Percentiles rank a stretch among this genome's conserved stretches.
These are phyloP conservation scores for Paragyromitra xinjiangensis DNA, from an alignment of 495 filamentous ascomycete genomes.

Conservation along the genomic window DNA sequence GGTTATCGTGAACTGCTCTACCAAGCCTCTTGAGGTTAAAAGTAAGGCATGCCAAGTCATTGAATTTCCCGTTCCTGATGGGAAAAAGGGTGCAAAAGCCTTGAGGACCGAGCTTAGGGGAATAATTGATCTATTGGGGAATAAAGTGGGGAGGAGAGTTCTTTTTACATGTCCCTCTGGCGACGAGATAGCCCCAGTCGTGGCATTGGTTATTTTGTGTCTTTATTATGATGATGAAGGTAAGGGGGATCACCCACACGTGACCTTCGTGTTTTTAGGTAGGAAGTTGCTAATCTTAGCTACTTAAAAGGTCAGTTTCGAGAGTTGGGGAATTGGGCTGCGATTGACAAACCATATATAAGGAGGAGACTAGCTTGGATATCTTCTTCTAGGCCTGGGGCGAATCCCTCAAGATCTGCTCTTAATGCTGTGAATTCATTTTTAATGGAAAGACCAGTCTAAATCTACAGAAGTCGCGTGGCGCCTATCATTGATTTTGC, in stretches of 20 bases:
- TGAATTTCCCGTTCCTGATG: slow-evolving; percentile 29
- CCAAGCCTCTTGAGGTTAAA: slow-evolving; percentile 14
- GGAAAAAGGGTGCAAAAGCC: slow-evolving; percentile 57
- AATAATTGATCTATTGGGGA: slow-evolving; percentile 59
- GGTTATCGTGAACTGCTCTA: slow-evolving; percentile 58
- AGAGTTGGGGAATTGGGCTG: slow-evolving; percentile 49
- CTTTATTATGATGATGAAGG: slow-evolving; percentile 69
- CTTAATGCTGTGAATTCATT: slow-evolving; percentile 89
- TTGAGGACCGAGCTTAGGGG: slow-evolving; percentile 61
- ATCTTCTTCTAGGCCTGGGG: slow-evolving; percentile 73
- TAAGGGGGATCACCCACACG: slow-evolving; percentile 40
- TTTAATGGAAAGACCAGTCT: slow-evolving; percentile 67
- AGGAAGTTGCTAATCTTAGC: not conserved
- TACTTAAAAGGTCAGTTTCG: slow-evolving; percentile 37
- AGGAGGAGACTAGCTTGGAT: slow-evolving; percentile 79
- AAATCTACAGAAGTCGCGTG: not conserved
- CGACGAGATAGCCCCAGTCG: slow-evolving; percentile 71
- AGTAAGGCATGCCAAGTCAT: slow-evolving; percentile 3
- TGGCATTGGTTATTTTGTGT: slow-evolving; percentile 71
- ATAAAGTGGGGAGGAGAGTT: slow-evolving; percentile 55
- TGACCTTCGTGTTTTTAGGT: not conserved
- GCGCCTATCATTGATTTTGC: not conserved
- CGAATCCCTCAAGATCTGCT: slow-evolving; percentile 81
- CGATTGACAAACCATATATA: slow-evolving; percentile 78
- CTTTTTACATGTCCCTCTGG: slow-evolving; percentile 70